Evolutionary conservation across 257 asterid genomes (phyloP), one percentile per base, ranked within the genome.

Genomic region (Nicotiana tomentosiformis): DNA sequence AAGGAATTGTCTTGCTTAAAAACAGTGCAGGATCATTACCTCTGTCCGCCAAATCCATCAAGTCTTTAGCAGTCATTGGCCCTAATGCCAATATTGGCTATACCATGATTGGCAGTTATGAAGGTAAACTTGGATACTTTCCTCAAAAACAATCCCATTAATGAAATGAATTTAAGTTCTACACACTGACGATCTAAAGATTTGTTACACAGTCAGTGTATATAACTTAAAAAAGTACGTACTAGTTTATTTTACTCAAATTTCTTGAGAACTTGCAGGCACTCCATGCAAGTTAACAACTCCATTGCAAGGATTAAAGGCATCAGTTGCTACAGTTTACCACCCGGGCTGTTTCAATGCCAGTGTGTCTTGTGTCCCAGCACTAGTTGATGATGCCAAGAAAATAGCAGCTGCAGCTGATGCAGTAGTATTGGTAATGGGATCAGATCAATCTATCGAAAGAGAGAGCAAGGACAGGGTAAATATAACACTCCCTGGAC

Each of bases 401-500:
- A 86, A 88, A 69, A 55, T 87, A 10, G 97, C 98, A 6, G 90
- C 93, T 0, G 74, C 62, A 10, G 95, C 98, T 4, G 97, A 96
- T 83, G 97, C 93, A 0, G 97, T 96, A 14, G 96, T 96, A 26
- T 86, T 96, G 14, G 88, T 96, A 4, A 84, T 94, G 97, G 98
- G 99, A 1, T 90, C 96, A 3, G 97, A 96, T 83, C 96, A 91
- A 70, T 84, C 92, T 1, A 87, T 94, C 5, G 98, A 93, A 83
- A 83, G 74, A 5, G 99, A 96, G 85, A 70, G 85, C 69, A 77
- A 66, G 2, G 99, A 93, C 82, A 83, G 98, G 58, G 85, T 86
- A n/a, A 80, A 86, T 81, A 87, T 96, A 35, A 94, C 97, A 37
- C 98, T 96, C 11, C 99, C 99, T 3, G 99, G 99, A 30, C 95